Base-by-base conservation (phyloP, 495 filamentous ascomycete species). In the Podospora didyma region DNA sequence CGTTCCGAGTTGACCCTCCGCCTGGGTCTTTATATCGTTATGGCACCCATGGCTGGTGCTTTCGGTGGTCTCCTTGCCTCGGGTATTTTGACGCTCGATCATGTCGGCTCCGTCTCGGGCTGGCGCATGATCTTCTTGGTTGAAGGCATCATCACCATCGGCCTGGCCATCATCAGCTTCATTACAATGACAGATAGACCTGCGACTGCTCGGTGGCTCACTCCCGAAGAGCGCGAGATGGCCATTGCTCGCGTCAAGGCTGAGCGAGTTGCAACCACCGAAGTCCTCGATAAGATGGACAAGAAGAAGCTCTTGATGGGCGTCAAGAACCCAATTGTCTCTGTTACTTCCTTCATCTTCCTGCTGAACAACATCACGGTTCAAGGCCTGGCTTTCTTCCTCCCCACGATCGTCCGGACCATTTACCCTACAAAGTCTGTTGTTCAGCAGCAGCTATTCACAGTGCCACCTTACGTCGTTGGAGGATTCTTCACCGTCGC, bases 301-400 rank as follows among this genome's bases (percentile, higher is more conserved):
- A 79, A 76, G 74, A 72, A 68, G 7, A 87, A 88, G 39, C 77
- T 90, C 2, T 64, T 73, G 44, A 39, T 19, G 26, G 68, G 68
- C 54, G 65, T 71, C 24, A 42, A 52, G 45, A 65, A 60, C 58
- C 68, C 68, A 22, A 51, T 71, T 19, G 60, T 57, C 7, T 39
- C 67, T 3, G 73, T 85, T 0, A 90, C 88, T 51, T 78, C 82
- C 4, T 64, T 89, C 24, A 73, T 82, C 1, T 90, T 89, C 68
- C 77, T 89, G 46, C 84, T 89, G 14, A 81, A 88, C 75, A 87
- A 86, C 67, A 84, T 87, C 51, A 88, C 88, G 0, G 79, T 94
- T 12, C 91, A 94, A 65, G 88, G 86, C 0, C 76, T 92, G 41
- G 82, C 80, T 7, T 87, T 89, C 75, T 90, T 89, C 67, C 74